Conservation (phyloP, 257 asterid genomes). For the Plectranthus barbatus region DNA sequence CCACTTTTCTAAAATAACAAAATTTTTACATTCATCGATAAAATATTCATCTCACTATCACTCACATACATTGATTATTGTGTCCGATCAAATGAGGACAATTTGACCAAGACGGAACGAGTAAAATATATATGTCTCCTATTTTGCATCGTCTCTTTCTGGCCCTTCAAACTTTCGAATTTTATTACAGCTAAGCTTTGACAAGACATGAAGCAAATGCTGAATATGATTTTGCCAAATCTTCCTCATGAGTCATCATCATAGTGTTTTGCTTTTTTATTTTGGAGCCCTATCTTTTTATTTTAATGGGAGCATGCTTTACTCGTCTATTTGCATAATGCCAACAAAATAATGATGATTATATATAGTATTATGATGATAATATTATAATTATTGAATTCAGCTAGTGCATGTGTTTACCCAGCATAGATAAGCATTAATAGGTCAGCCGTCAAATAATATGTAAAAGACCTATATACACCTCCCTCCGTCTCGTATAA, state of each 20-base stretch:
- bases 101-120: no score
- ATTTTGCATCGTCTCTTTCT: slow-evolving; percentile 8
- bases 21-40: no score
- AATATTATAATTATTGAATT: background rate
- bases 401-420: background rate
- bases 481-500: no score
- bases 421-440: no score
- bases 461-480: no score
- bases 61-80: no score
- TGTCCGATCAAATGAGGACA: no score
- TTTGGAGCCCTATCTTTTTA: no score
- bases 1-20: no score
- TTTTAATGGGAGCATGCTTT: slow-evolving; percentile 14
- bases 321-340: background rate
- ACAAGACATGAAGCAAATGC: slow-evolving; percentile 17
- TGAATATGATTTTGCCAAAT: slow-evolving; percentile 11
- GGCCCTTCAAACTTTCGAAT: slow-evolving; percentile 8
- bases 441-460: no score
- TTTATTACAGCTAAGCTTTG: slow-evolving; percentile 27
- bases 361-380: no score
- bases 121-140: slow-evolving; percentile 27
- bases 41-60: no score
- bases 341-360: background rate
- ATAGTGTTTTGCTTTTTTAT: background rate
- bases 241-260: slow-evolving; percentile 6